phyloP scores from a whole-genome alignment of 1,139 yeast genomes.

The Suhomyces bribrorum region DNA sequence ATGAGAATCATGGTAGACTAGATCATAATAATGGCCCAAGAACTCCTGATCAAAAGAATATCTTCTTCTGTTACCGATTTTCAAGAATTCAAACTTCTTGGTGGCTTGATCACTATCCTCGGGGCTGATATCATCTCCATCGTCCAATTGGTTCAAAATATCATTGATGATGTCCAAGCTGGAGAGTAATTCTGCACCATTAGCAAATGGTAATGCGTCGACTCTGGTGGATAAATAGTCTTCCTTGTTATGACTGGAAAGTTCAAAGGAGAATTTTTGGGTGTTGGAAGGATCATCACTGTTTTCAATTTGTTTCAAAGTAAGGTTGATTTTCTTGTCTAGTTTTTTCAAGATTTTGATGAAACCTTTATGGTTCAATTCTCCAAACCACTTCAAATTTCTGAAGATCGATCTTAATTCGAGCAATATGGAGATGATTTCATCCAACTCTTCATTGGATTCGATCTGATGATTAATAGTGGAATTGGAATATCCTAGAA shows the following conservation, averaged over 20 bases:
- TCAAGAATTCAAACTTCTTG: conserved; percentile 16
- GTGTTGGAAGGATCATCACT: conserved; percentile 15
- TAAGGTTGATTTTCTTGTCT: conserved; percentile 65
- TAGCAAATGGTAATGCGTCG: conserved; percentile 75
- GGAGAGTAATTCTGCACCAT: conserved; percentile 57
- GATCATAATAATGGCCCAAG: conserved; percentile 26
- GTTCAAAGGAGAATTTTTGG: conserved; percentile 15
- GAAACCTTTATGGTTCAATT: conserved; percentile 87
- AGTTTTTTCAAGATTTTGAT: conserved; percentile 85
- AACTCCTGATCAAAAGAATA: conserved; percentile 34
- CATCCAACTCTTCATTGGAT: conserved; percentile 69
- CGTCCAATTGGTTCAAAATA: conserved; percentile 46
- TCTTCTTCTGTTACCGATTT: conserved; percentile 19
- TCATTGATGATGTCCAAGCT: conserved; percentile 58
- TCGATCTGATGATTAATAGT: conserved; percentile 36
- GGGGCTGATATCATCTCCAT: conserved; percentile 17
- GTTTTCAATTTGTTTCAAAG: conserved; percentile 20
- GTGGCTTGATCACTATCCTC: conserved; percentile 13
- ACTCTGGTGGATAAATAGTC: conserved; percentile 70
- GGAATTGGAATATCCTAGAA: conserved; percentile 29
- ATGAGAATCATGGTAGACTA: conserved; percentile 49
- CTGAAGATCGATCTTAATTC: conserved; percentile 79
- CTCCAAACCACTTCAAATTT: conserved; percentile 91
- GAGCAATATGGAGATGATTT: conserved; percentile 69
- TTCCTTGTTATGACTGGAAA: conserved; percentile 66